A percentile compares a stretch with the other conserved stretches of the same genome.
These are phyloP conservation scores for Hyphopichia buzzinii DNA, from an alignment of 1,139 yeast species.

Conservation along the genomic window DNA sequence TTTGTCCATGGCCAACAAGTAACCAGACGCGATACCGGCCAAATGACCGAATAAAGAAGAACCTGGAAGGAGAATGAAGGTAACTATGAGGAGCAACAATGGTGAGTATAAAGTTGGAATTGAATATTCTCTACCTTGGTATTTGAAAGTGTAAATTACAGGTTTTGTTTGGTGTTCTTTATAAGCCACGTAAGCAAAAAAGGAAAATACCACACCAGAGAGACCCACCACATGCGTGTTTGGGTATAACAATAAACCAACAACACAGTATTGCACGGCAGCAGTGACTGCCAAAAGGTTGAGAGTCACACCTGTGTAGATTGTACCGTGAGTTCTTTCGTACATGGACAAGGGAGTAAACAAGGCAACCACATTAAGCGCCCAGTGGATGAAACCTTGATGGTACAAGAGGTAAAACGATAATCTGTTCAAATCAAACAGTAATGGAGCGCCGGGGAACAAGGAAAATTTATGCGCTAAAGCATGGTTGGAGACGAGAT, in stretches of 20 bases:
- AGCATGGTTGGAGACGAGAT: conserved; percentile 19
- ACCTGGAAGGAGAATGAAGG: conserved; percentile 47
- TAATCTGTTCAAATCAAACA: conserved; percentile 58
- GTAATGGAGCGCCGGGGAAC: conserved; percentile 55
- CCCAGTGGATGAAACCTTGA: conserved; percentile 56
- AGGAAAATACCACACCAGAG: conserved; percentile 75
- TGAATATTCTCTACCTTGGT: conserved; percentile 22
- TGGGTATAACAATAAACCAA: conserved; percentile 58
- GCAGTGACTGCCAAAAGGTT: conserved; percentile 71
- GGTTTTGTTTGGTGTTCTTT: conserved; percentile 57
- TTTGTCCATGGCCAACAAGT: conserved; percentile 54
- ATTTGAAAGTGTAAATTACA: conserved; percentile 25
- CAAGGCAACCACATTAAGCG: conserved; percentile 59
- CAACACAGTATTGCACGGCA: conserved; percentile 61
- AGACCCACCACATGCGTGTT: conserved; percentile 59
- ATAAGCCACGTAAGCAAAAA: conserved; percentile 62
- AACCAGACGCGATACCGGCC: conserved; percentile 42
- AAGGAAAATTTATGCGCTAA: conserved; percentile 32
- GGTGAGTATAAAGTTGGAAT: conserved; percentile 69
- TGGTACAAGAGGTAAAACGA: conserved; percentile 80
- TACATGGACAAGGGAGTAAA: conserved; percentile 63
- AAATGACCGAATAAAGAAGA: conserved; percentile 75
- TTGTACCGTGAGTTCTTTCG: conserved; percentile 79
- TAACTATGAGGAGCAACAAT: conserved; percentile 48
- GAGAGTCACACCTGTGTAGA: conserved; percentile 80